These are phyloP conservation scores for Aureobasidium mangrovei DNA, from an alignment of 2,329 filamentous ascomycete genomes.

Conservation along the genomic window DNA sequence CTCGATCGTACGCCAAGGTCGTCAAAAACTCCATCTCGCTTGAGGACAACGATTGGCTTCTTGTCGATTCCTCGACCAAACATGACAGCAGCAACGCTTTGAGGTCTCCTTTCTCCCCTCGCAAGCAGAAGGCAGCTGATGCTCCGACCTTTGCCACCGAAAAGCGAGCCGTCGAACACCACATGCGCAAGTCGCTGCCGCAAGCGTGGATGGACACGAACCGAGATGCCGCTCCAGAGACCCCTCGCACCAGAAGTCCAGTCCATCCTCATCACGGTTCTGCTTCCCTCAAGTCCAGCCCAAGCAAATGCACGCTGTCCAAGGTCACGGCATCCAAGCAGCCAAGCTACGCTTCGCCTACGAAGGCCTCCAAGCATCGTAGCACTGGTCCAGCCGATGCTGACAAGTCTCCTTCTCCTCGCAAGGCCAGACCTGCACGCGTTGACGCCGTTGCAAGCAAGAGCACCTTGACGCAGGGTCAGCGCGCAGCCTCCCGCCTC, in stretches of 20 bases:
- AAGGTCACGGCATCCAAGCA: background rate
- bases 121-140: background rate
- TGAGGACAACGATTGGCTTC: background rate
- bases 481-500: background rate
- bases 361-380: constrained; percentile 9
- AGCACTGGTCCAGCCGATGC: background rate
- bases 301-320: constrained; percentile 7
- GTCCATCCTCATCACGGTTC: background rate
- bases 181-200: constrained; percentile 22
- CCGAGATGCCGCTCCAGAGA: background rate
- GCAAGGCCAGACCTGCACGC: background rate
- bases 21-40: background rate
- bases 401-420: background rate
- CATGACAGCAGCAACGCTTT: background rate
- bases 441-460: background rate
- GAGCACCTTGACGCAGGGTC: background rate
- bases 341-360: constrained; percentile 9
- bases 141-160: constrained; percentile 15
- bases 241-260: background rate
- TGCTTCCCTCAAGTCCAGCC: constrained; percentile 7
- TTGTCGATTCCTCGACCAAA: background rate
- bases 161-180: constrained; percentile 18
- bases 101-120: background rate
- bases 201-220: constrained; percentile 20
- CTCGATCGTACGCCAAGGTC: background rate